A percentile compares a stretch with the other conserved stretches of the same genome.
Evolutionary conservation across 495 filamentous ascomycete genomes (phyloP).

Genomic region (Filosporella fistucella): DNA sequence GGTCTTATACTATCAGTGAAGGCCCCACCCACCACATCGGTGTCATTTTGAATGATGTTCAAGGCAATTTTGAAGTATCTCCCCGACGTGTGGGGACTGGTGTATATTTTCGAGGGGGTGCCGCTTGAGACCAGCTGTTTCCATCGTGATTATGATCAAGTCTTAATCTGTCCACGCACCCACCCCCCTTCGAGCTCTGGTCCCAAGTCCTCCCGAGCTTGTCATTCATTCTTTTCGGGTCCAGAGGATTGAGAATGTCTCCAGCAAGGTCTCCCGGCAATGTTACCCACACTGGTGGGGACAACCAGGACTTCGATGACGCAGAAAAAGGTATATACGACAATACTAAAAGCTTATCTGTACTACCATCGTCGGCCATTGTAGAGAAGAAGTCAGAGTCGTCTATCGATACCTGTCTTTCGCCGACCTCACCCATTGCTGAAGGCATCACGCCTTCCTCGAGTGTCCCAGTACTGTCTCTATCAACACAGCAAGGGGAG

Average conservation of each 20-base stretch:
- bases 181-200: slow-evolving; percentile 12
- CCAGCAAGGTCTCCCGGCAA: slow-evolving; percentile 19
- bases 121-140: too few species aligned
- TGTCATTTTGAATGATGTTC: too few species aligned
- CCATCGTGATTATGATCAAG: slow-evolving; percentile 22
- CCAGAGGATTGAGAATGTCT: slow-evolving; percentile 22
- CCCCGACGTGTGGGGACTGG: neutral
- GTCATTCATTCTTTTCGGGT: slow-evolving; percentile 8
- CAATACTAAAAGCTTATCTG: slow-evolving; percentile 24
- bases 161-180: slow-evolving; percentile 17
- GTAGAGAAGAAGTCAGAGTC: slow-evolving; percentile 22
- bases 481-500: slow-evolving; percentile 22
- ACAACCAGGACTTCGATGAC: slow-evolving; percentile 28
- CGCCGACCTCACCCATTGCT: slow-evolving; percentile 29
- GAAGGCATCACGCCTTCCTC: slow-evolving; percentile 35
- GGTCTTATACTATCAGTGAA: too few species aligned
- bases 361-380: slow-evolving; percentile 25
- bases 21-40: too few species aligned
- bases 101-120: too few species aligned
- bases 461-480: slow-evolving; percentile 28
- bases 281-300: slow-evolving; percentile 9
- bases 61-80: too few species aligned
- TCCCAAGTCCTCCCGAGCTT: slow-evolving; percentile 15
- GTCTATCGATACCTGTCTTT: slow-evolving; percentile 23
- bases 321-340: slow-evolving; percentile 38